phyloP scores from a whole-genome alignment of 208 protist genomes.

The Cochliopodium minus region DNA sequence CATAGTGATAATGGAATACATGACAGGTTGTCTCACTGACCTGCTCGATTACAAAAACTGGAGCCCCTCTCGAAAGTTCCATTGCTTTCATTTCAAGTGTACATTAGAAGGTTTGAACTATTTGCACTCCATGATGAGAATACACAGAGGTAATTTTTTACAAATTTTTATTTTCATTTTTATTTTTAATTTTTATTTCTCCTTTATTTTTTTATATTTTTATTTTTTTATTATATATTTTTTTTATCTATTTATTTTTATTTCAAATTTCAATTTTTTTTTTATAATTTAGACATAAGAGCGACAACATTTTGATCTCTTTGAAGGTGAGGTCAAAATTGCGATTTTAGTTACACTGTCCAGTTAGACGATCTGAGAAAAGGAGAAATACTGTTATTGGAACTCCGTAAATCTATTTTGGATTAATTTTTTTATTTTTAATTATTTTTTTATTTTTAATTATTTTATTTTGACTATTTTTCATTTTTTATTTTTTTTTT shows the following conservation, averaged over 20 bases:
- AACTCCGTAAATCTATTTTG: too few species aligned
- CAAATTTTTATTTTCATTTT: too few species aligned
- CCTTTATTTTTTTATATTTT: too few species aligned
- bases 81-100: constrained; percentile 20
- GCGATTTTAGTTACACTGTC: constrained; percentile 41
- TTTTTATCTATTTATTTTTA: too few species aligned
- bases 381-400: constrained; percentile 25
- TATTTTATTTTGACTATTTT: too few species aligned
- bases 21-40: constrained; percentile 32
- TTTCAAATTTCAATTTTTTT: too few species aligned
- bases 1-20: constrained; percentile 53
- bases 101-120: constrained; percentile 29
- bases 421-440: too few species aligned
- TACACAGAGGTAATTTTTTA: too few species aligned
- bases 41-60: constrained; percentile 21
- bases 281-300: constrained; percentile 32
- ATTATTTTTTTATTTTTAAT: too few species aligned
- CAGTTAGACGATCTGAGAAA: constrained; percentile 21
- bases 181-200: too few species aligned
- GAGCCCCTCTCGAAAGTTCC: constrained; percentile 34
- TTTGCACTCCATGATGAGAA: constrained; percentile 28
- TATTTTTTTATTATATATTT: too few species aligned
- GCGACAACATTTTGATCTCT: constrained; percentile 29
- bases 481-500: too few species aligned
- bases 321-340: constrained; percentile 19